phyloP scores from a whole-genome alignment of 805 yeast genomes.

The Clavispora asparagi region DNA sequence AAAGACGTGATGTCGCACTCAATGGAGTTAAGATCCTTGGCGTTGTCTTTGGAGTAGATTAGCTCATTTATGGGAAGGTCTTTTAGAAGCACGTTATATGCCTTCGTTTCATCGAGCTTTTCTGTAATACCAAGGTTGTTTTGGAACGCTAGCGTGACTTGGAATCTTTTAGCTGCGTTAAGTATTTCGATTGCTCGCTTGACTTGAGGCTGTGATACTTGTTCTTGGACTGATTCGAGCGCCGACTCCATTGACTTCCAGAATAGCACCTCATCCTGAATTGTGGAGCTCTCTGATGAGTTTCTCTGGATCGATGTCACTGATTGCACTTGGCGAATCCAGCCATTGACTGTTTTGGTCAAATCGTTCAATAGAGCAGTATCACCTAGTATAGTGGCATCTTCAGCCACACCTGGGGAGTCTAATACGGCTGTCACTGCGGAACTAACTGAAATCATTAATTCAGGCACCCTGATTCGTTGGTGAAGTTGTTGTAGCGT shows the following conservation, averaged over 20 bases:
- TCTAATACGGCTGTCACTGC: conserved; percentile 22
- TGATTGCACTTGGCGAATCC: conserved; percentile 63
- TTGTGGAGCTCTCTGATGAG: conserved; percentile 49
- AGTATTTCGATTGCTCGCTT: conserved; percentile 54
- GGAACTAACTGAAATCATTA: conserved; percentile 49
- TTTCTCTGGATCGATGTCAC: conserved; percentile 51
- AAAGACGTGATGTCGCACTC: conserved; percentile 41
- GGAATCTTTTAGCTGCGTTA: conserved; percentile 70
- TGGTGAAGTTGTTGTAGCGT: conserved; percentile 67
- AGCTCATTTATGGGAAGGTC: conserved; percentile 68
- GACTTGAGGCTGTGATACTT: conserved; percentile 51
- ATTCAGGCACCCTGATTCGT: conserved; percentile 62
- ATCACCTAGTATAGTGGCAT: conserved; percentile 27
- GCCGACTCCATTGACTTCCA: conserved; percentile 74
- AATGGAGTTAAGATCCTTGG: conserved; percentile 35
- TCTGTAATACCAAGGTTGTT: conserved; percentile 66
- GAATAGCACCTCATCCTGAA: conserved; percentile 63
- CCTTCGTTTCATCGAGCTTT: conserved; percentile 44
- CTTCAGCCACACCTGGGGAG: conserved; percentile 28
- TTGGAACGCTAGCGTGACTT: conserved; percentile 65
- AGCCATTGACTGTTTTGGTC: conserved; percentile 64
- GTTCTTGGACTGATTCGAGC: conserved; percentile 50
- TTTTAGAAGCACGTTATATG: conserved; percentile 58
- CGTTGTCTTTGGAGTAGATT: conserved; percentile 13
- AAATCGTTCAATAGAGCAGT: conserved; percentile 57